Percentiles rank a stretch among this genome's conserved stretches.
phyloP scores from a whole-genome alignment of 2,329 filamentous ascomycete species.

The Pseudopyricularia javanii region DNA sequence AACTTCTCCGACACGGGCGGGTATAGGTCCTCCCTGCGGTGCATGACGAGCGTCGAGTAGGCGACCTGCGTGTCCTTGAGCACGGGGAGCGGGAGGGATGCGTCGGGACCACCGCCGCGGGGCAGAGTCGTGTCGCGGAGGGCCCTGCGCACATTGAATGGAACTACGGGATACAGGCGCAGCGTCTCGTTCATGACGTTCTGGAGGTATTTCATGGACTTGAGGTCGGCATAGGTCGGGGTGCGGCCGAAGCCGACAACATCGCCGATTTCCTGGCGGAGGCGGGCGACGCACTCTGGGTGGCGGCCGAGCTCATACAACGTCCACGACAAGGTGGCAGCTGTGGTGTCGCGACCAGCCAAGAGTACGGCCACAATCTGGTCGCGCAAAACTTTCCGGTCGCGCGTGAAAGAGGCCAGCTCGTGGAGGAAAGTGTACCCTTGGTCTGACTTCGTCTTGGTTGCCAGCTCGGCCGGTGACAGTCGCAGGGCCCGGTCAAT shows the following conservation, averaged over 20 bases:
- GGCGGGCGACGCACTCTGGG: slow-evolving; percentile 51
- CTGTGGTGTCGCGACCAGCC: slow-evolving; percentile 80
- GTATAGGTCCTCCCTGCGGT: slow-evolving; percentile 54
- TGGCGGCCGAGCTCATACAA: slow-evolving; percentile 71
- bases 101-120: slow-evolving; percentile 53
- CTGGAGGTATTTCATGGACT: slow-evolving; percentile 75
- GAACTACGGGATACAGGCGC: slow-evolving; percentile 65
- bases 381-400: slow-evolving; percentile 62
- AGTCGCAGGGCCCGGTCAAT: slow-evolving; percentile 64
- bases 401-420: slow-evolving; percentile 67
- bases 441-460: slow-evolving; percentile 58
- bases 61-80: slow-evolving; percentile 52
- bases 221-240: slow-evolving; percentile 69
- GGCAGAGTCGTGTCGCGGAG: slow-evolving; percentile 66
- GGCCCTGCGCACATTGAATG: slow-evolving; percentile 65
- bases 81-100: slow-evolving; percentile 48
- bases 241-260: slow-evolving; percentile 46
- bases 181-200: slow-evolving; percentile 66
- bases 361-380: slow-evolving; percentile 74
- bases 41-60: slow-evolving; percentile 62
- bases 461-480: slow-evolving; percentile 57
- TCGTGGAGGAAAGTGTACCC: slow-evolving; percentile 81
- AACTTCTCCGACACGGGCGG: slow-evolving; percentile 29
- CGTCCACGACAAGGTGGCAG: slow-evolving; percentile 66
- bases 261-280: slow-evolving; percentile 61